Evolutionary conservation across 441 rosid species (phyloP).

Genomic region (Pelargonium australe): DNA sequence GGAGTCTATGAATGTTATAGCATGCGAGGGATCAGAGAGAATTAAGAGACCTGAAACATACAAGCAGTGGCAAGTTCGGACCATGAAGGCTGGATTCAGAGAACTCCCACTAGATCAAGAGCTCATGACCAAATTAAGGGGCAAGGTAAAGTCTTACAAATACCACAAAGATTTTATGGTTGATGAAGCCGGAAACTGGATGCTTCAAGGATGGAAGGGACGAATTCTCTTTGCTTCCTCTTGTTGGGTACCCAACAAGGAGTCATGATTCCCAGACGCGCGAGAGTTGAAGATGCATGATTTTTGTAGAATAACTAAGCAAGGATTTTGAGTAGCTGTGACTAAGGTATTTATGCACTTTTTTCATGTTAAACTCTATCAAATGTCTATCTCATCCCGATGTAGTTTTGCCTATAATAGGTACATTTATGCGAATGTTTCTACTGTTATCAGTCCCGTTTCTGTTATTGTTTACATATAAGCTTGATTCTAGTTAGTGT

Average conservation of each 20-base stretch:
- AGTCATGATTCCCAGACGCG: background rate
- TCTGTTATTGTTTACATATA: too few species aligned
- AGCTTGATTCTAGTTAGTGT: too few species aligned
- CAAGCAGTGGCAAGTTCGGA: slow-evolving; percentile 5
- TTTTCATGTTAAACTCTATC: too few species aligned
- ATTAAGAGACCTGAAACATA: background rate
- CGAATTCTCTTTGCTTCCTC: slow-evolving; percentile 6
- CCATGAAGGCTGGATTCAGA: background rate
- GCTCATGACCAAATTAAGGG: background rate
- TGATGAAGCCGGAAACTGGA: background rate
- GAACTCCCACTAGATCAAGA: background rate
- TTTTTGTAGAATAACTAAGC: too few species aligned
- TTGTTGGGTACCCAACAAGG: background rate
- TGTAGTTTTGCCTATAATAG: too few species aligned
- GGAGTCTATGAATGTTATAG: background rate
- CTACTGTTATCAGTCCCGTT: too few species aligned
- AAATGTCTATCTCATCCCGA: too few species aligned
- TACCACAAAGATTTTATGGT: slow-evolving; percentile 2
- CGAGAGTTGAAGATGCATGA: background rate
- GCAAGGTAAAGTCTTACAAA: background rate
- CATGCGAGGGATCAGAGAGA: slow-evolving; percentile 3
- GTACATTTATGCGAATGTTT: too few species aligned
- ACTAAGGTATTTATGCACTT: too few species aligned
- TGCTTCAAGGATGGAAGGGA: slow-evolving; percentile 4
- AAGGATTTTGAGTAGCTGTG: too few species aligned